Conservation (phyloP, 1,284 basidiomycete species). For the Omphalotus olearius region DNA sequence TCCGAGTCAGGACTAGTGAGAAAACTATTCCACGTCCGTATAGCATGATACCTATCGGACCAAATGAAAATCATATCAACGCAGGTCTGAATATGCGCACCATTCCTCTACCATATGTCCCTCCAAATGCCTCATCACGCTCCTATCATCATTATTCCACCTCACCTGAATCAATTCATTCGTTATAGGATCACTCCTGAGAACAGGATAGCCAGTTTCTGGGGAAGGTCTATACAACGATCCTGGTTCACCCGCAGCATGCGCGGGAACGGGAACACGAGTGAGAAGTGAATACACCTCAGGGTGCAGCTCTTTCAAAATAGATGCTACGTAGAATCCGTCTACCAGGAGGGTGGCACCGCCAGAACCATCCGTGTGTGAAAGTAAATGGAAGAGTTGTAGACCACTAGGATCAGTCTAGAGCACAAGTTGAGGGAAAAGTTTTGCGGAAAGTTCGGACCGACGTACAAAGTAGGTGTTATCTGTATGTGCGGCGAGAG, state of each 20-base stretch:
- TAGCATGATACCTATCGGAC: conserved; percentile 64
- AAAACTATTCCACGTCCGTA: conserved; percentile 74
- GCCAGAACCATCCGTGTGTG: conserved; percentile 78
- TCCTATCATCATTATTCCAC: conserved; percentile 96
- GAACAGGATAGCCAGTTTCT: conserved; percentile 58
- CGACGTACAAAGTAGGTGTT: conserved; percentile 84
- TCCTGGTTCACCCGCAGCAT: conserved; percentile 81
- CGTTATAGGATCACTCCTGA: conserved; percentile 59
- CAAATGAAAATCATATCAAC: no score
- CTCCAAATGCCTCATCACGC: conserved; percentile 64
- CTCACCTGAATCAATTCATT: conserved; percentile 76
- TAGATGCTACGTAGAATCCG: conserved; percentile 87
- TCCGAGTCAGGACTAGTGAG: conserved; percentile 81
- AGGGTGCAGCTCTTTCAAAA: conserved; percentile 73
- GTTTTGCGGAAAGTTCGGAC: conserved; percentile 2
- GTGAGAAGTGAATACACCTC: conserved; percentile 73
- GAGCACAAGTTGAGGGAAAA: neutral
- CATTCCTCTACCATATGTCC: conserved; percentile 65
- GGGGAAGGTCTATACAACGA: conserved; percentile 64
- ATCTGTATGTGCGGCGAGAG: conserved; percentile 90
- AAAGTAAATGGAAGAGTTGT: conserved; percentile 93
- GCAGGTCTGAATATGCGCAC: conserved; percentile 40
- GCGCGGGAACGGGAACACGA: conserved; percentile 69
- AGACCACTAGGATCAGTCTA: conserved; percentile 91
- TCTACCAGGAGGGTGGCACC: conserved; percentile 91